Percentiles rank a stretch among this genome's conserved stretches.
phyloP scores from a whole-genome alignment of 1,284 basidiomycete species.

The Irpex sp. region DNA sequence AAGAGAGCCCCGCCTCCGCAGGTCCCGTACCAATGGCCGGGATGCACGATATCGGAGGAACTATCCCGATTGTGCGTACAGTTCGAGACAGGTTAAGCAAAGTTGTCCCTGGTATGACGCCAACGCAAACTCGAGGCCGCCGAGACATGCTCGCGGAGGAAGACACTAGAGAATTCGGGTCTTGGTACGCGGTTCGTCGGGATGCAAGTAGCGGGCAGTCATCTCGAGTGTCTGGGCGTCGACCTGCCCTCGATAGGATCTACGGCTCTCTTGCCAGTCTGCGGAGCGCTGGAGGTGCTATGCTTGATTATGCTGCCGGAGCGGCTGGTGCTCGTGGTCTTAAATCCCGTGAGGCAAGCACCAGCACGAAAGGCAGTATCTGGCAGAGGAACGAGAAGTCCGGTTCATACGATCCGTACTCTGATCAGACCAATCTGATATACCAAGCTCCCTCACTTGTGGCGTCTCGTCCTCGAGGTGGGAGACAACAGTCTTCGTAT shows the following conservation, averaged over 20 bases:
- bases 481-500: constrained; percentile 37
- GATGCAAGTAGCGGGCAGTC: constrained; percentile 24
- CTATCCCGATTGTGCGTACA: constrained; percentile 20
- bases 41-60: constrained; percentile 19
- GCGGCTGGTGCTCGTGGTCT: constrained; percentile 24
- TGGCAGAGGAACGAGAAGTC: constrained; percentile 42
- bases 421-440: constrained; percentile 37
- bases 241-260: constrained; percentile 27
- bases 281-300: constrained; percentile 40
- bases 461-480: constrained; percentile 28
- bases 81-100: constrained; percentile 23
- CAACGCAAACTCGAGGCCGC: constrained; percentile 27
- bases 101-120: constrained; percentile 19
- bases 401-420: constrained; percentile 40
- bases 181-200: constrained; percentile 18
- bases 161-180: constrained; percentile 52
- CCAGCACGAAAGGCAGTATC: constrained; percentile 20
- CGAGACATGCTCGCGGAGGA: constrained; percentile 78
- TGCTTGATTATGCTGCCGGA: constrained; percentile 31
- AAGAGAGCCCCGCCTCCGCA: constrained; percentile 29
- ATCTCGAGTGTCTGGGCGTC: constrained; percentile 25
- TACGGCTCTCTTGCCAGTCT: constrained; percentile 41
- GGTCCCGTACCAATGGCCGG: constrained; percentile 27
- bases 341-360: constrained; percentile 31
- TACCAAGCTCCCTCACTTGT: constrained; percentile 25